A percentile compares a stretch with the other conserved stretches of the same genome.
Evolutionary conservation across 2,329 filamentous ascomycete species (phyloP).

Genomic region (Aschersonia sp.): DNA sequence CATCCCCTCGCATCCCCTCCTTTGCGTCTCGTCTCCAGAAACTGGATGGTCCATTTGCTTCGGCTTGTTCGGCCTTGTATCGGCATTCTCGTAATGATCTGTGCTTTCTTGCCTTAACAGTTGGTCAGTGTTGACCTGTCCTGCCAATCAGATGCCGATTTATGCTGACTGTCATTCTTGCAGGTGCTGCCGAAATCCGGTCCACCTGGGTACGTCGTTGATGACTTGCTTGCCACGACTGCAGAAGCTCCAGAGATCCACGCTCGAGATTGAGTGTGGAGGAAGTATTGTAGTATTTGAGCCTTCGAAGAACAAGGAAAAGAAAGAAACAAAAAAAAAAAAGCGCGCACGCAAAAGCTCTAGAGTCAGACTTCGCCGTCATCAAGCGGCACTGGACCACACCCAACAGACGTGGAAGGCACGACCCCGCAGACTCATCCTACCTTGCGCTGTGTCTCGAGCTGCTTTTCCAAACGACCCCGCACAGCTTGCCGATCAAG

Average conservation of each 20-base stretch:
- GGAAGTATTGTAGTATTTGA: too few species aligned
- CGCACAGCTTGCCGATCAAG: neutral
- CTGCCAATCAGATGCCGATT: neutral
- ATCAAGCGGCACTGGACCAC: neutral
- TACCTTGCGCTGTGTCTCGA: neutral
- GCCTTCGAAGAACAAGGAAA: too few species aligned
- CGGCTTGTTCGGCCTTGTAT: conserved; percentile 3
- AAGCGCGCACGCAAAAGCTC: neutral
- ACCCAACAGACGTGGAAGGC: neutral
- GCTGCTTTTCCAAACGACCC: neutral
- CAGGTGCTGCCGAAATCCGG: too few species aligned
- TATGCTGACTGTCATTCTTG: too few species aligned
- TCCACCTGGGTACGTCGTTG: too few species aligned
- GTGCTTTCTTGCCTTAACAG: too few species aligned
- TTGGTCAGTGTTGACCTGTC: too few species aligned
- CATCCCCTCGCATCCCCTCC: neutral
- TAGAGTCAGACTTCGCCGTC: neutral
- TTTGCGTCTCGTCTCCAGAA: neutral
- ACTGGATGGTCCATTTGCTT: neutral
- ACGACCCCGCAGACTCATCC: neutral
- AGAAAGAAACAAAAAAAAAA: too few species aligned
- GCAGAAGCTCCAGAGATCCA: too few species aligned
- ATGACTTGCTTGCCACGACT: too few species aligned
- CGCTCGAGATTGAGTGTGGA: too few species aligned
- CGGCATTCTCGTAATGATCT: neutral